A percentile compares a stretch with the other conserved stretches of the same genome.
Evolutionary conservation across 176 grass and related monocot genomes (phyloP).

Genomic region (Areca catechu): DNA sequence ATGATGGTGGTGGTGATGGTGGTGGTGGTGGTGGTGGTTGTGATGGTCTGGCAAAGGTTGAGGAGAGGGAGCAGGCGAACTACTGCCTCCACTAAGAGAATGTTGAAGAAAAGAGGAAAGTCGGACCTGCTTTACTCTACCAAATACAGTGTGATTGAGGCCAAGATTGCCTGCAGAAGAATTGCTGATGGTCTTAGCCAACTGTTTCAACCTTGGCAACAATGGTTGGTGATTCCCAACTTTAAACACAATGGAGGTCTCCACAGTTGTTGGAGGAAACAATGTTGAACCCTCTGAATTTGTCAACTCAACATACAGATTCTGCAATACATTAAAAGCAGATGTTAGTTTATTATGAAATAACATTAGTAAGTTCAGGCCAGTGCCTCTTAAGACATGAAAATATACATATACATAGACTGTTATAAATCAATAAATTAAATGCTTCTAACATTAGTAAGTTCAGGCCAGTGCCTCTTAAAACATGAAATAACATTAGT

Average conservation of each 20-base stretch:
- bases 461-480: too few relatives aligned
- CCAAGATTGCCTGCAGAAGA: constrained; percentile 82
- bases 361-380: too few relatives aligned
- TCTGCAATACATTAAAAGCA: constrained; percentile 40
- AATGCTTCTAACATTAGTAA: too few relatives aligned
- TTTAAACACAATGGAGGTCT: constrained; percentile 58
- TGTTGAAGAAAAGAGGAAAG: constrained; percentile 68
- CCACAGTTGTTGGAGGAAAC: constrained; percentile 53
- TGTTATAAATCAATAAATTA: too few relatives aligned
- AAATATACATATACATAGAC: too few relatives aligned
- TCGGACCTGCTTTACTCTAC: constrained; percentile 76
- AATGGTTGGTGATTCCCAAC: constrained; percentile 74
- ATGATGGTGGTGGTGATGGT: constrained; percentile 26
- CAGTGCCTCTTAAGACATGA: too few relatives aligned
- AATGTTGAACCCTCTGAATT: constrained; percentile 72
- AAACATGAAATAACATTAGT: too few relatives aligned
- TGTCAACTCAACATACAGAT: constrained; percentile 60
- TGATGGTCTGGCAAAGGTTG: constrained; percentile 33
- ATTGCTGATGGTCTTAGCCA: constrained; percentile 65
- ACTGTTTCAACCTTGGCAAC: constrained; percentile 66
- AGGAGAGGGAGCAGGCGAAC: constrained; percentile 51
- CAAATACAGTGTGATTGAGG: constrained; percentile 76
- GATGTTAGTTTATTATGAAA: neutral
- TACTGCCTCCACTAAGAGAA: constrained; percentile 44
- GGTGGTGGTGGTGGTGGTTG: constrained; percentile 30